Evolutionary conservation across 2,329 filamentous ascomycete species (phyloP), one percentile per base, ranked within the genome.

Genomic region (Ceratocystis diversiconidia): DNA sequence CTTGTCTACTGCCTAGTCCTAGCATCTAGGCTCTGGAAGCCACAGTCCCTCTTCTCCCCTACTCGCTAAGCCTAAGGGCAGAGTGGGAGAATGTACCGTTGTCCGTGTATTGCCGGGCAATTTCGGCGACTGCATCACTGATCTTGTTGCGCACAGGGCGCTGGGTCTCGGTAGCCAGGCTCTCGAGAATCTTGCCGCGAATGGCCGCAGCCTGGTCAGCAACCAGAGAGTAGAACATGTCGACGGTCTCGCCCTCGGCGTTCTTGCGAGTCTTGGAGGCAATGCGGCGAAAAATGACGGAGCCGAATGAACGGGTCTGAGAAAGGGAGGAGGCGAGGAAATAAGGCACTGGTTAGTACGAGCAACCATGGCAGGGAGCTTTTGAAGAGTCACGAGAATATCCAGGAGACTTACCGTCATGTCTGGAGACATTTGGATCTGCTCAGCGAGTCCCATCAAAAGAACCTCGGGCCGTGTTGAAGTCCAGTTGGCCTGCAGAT

Each of bases 71-170:
- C 36, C 36, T 12, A 41, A 12, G 36, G 36, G 36, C 36, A 2
- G 17, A 43, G 41, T 57, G 36, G 12, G 6, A 32, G 55, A 64
- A 78, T 86, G 75, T 81, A 95, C 90, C 87, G 72, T 88, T 90
- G 72, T 97, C 94, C 57, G 89, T 88, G 76, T 96, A 96, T 78
- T 99, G 91, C 72, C 94, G 85, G 57, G 92, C 94, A 68, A 99
- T 82, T 76, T 99, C 94, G 28, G 94, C 94, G 68, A 97, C 89
- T n/a, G 92, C 91, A 76, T 99, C 94, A 71, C 92, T 94, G 73
- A 97, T 89, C 77, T 99, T 99, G 78, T 96, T 94, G 72, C 94
- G 83, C 60, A 96, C 89, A 48, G 83, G 79, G 68, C 85, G 82
- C 68, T 88, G 83, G 25, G 83, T 79, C 77, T 97, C 94, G 68